A percentile compares a stretch with the other conserved stretches of the same genome.
Evolutionary conservation across 805 yeast genomes (phyloP).

Genomic region (Nakazawaea wyomingensis): DNA sequence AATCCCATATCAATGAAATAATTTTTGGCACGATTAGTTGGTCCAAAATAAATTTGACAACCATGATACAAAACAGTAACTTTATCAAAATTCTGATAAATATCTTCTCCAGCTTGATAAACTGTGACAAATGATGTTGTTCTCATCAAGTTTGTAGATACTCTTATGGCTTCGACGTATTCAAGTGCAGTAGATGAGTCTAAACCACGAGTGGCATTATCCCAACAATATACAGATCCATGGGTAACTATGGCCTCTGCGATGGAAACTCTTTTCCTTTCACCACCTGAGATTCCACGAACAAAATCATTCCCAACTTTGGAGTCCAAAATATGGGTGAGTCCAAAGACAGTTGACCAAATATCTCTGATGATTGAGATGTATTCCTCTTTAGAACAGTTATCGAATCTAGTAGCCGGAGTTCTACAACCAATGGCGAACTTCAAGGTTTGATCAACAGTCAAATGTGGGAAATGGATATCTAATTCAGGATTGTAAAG

Average conservation of each 20-base stretch:
- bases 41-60: slow-evolving; percentile 57
- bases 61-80: slow-evolving; percentile 58
- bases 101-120: slow-evolving; percentile 65
- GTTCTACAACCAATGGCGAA: slow-evolving; percentile 70
- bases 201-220: slow-evolving; percentile 66
- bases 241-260: slow-evolving; percentile 57
- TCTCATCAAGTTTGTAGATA: slow-evolving; percentile 50
- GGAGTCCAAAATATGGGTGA: slow-evolving; percentile 2
- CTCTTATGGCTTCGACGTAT: slow-evolving; percentile 53
- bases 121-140: slow-evolving; percentile 60
- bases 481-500: slow-evolving; percentile 61
- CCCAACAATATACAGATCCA: slow-evolving; percentile 57
- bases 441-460: slow-evolving; percentile 66
- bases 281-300: slow-evolving; percentile 72
- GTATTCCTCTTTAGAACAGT: slow-evolving; percentile 41
- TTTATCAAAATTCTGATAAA: slow-evolving; percentile 55
- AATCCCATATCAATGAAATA: slow-evolving; percentile 59
- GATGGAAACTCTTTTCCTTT: slow-evolving; percentile 64
- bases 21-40: slow-evolving; percentile 44
- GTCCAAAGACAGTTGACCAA: slow-evolving; percentile 27
- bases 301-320: slow-evolving; percentile 46
- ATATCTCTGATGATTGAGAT: slow-evolving; percentile 38
- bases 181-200: slow-evolving; percentile 70
- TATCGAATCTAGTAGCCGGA: slow-evolving; percentile 50
- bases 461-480: slow-evolving; percentile 70